Conservation (phyloP, 257 asterid species). For the Plantago elongata region DNA sequence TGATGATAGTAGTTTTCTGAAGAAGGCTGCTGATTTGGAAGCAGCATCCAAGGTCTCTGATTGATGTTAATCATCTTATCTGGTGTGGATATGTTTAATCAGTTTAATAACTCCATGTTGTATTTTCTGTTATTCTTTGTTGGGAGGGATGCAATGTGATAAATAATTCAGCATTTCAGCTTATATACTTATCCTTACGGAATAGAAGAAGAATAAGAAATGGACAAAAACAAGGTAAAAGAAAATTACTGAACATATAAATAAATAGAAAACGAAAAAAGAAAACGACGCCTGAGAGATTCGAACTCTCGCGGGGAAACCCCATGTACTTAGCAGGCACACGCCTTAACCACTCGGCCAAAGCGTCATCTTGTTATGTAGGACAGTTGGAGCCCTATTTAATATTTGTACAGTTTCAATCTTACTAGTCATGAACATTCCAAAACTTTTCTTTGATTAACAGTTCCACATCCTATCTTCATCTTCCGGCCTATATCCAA, state of each 20-base stretch:
- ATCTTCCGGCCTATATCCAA: no score
- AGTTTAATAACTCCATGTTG: neutral
- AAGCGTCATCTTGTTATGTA: conserved; percentile 21
- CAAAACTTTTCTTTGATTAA: no score
- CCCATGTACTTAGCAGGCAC: conserved; percentile 60
- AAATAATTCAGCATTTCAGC: no score
- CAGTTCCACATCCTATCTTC: no score
- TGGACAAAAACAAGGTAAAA: no score
- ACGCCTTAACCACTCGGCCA: conserved; percentile 48
- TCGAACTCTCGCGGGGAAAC: conserved; percentile 82
- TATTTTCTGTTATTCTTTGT: neutral
- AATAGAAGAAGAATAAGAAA: no score
- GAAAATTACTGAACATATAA: neutral
- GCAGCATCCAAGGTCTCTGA: conserved; percentile 53
- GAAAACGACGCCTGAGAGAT: conserved; percentile 68
- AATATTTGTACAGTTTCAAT: no score
- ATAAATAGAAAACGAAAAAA: neutral
- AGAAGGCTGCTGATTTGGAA: conserved; percentile 85
- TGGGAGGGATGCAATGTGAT: no score
- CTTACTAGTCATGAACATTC: no score
- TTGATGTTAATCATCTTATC: neutral
- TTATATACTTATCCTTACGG: no score
- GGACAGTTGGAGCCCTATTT: no score
- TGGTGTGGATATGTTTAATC: neutral
- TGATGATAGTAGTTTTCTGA: conserved; percentile 50